These are phyloP conservation scores for Saturnispora dispora DNA, from an alignment of 805 yeast genomes.

Conservation along the genomic window DNA sequence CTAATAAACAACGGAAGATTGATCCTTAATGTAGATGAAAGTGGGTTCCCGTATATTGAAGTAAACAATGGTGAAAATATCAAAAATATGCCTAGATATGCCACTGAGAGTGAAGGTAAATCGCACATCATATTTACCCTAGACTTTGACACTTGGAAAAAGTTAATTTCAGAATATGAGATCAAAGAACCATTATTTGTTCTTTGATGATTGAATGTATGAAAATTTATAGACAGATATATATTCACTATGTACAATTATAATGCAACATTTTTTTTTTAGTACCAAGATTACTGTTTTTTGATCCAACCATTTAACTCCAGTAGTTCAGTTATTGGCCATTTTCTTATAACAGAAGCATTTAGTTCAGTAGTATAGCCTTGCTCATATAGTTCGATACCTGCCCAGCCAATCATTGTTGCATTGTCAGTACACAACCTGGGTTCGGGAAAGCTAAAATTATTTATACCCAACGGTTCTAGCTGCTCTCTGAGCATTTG, in stretches of 20 bases:
- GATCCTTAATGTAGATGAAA: conserved; percentile 41
- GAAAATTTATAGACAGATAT: not conserved
- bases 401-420: conserved; percentile 96
- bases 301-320: conserved; percentile 43
- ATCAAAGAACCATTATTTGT: conserved; percentile 43
- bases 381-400: conserved; percentile 71
- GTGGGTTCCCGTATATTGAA: conserved; percentile 29
- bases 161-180: conserved; percentile 41
- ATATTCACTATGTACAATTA: not conserved
- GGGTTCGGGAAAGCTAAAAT: conserved; percentile 58
- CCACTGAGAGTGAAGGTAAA: conserved; percentile 21
- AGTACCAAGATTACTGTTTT: too few relatives aligned
- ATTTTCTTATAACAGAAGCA: conserved; percentile 61
- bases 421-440: conserved; percentile 89
- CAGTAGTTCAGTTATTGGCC: conserved; percentile 62
- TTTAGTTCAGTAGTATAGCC: conserved; percentile 42
- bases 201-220: not conserved
- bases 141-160: conserved; percentile 58
- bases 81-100: conserved; percentile 17
- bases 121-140: conserved; percentile 68
- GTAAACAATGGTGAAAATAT: conserved; percentile 18
- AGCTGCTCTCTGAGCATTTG: conserved; percentile 33
- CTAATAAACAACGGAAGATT: conserved; percentile 65
- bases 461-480: conserved; percentile 24
- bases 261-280: not conserved